A percentile compares a stretch with the other conserved stretches of the same genome.
phyloP scores from a whole-genome alignment of 2,329 filamentous ascomycete genomes.

The Amylocarpus encephaloides region DNA sequence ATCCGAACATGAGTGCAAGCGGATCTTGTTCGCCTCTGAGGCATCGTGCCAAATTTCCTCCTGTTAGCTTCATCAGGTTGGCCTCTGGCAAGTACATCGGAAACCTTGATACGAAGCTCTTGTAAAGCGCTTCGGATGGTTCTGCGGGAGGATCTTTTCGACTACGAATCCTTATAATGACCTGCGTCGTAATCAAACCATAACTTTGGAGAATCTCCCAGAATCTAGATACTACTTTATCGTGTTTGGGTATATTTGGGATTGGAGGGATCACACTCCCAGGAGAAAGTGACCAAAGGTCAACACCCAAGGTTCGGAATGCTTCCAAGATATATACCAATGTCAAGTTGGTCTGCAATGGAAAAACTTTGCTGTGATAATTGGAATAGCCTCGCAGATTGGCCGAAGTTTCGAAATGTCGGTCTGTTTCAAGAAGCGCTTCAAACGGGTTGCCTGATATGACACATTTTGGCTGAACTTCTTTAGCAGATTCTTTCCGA shows the following conservation, averaged over 20 bases:
- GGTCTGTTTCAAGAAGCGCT: not conserved
- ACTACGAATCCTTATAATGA: not conserved
- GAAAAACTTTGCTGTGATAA: not conserved
- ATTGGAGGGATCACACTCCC: conserved; percentile 23
- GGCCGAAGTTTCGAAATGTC: not conserved
- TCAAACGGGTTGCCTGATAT: not conserved
- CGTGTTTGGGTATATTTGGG: conserved; percentile 24
- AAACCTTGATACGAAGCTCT: conserved; percentile 25
- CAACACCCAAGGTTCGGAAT: conserved; percentile 29
- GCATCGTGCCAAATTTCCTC: conserved; percentile 18
- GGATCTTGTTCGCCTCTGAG: conserved; percentile 20
- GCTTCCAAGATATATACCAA: conserved; percentile 32
- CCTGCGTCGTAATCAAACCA: not conserved
- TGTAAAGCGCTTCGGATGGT: conserved; percentile 10
- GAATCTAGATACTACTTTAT: conserved; percentile 19
- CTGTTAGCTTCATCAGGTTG: conserved; percentile 19
- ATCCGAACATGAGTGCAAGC: conserved; percentile 23
- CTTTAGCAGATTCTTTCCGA: not conserved
- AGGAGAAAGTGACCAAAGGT: conserved; percentile 15
- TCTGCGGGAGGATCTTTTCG: not conserved
- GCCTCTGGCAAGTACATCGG: conserved; percentile 29
- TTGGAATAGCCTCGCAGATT: not conserved
- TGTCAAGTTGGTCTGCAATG: conserved; percentile 27
- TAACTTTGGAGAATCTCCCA: not conserved
- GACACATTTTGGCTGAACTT: not conserved